Evolutionary conservation across 192 early-diverging fungal genomes (phyloP).

Genomic region (Jimgerdemannia flammicorona): DNA sequence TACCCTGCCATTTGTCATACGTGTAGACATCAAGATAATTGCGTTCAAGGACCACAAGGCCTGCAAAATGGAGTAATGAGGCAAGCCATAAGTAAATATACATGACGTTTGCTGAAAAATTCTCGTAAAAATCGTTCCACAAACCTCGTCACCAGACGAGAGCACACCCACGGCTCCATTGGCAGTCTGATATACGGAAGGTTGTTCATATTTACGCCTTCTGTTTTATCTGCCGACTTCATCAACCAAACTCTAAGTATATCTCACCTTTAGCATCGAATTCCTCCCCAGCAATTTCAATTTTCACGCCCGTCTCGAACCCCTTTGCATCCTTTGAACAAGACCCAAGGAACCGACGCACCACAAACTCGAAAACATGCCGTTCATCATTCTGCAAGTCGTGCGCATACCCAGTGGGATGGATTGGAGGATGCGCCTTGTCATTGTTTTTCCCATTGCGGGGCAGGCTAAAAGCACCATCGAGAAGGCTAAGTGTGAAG

Average conservation of each 20-base stretch:
- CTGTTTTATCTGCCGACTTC: background rate
- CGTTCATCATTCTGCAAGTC: slow-evolving; percentile 62
- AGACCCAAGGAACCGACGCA: slow-evolving; percentile 85
- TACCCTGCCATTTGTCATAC: slow-evolving; percentile 85
- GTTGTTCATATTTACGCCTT: slow-evolving; percentile 3
- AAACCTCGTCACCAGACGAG: no score
- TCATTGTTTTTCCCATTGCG: slow-evolving; percentile 86
- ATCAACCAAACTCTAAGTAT: no score
- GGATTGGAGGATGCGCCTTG: slow-evolving; percentile 97
- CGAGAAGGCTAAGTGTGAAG: slow-evolving; percentile 44
- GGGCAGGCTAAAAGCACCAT: slow-evolving; percentile 69
- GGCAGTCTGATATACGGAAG: background rate
- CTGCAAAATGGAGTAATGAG: slow-evolving; percentile 24
- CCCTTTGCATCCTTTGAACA: slow-evolving; percentile 92
- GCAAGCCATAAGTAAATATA: no score
- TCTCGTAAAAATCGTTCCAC: no score
- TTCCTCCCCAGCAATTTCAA: slow-evolving; percentile 65
- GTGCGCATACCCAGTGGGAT: slow-evolving; percentile 66
- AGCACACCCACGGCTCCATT: background rate
- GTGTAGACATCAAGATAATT: slow-evolving; percentile 95
- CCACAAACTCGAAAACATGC: slow-evolving; percentile 83
- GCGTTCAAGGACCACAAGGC: slow-evolving; percentile 72
- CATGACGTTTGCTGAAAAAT: no score
- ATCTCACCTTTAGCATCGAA: slow-evolving; percentile 66
- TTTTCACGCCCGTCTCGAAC: slow-evolving; percentile 70